Evolutionary conservation across 139 green algal genomes (phyloP).

Genomic region (Chlorella sp.): DNA sequence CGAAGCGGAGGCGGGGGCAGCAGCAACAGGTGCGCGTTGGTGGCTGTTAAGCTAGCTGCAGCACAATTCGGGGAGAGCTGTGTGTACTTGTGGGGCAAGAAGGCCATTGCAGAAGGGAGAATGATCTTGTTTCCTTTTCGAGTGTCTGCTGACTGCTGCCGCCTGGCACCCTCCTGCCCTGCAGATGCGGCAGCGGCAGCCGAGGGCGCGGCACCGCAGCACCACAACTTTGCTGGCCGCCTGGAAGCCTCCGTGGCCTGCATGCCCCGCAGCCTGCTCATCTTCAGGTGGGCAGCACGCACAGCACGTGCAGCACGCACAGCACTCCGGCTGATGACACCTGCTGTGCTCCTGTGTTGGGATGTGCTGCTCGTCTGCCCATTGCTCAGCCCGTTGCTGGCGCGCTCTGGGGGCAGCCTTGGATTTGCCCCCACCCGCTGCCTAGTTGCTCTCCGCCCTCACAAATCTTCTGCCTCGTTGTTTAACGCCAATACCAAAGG

Average conservation of each 20-base stretch:
- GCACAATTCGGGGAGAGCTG: too few species aligned
- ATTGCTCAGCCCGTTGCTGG: too few species aligned
- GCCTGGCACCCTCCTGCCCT: not conserved
- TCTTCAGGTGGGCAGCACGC: slow-evolving; percentile 4
- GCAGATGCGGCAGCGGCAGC: slow-evolving; percentile 27
- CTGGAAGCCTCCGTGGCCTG: slow-evolving; percentile 22
- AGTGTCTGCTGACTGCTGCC: not conserved
- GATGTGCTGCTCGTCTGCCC: too few species aligned
- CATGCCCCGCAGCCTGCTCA: slow-evolving; percentile 22
- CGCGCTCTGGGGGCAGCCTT: too few species aligned
- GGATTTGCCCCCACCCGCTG: not conserved
- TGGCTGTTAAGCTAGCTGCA: too few species aligned
- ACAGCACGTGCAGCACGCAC: too few species aligned
- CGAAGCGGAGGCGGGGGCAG: not conserved
- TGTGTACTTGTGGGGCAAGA: too few species aligned
- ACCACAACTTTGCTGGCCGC: not conserved
- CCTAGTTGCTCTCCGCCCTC: too few species aligned
- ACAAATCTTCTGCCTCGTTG: too few species aligned
- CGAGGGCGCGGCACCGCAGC: not conserved
- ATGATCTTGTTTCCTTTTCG: too few species aligned
- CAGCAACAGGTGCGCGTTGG: not conserved
- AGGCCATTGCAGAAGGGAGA: too few species aligned
- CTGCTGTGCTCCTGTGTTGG: slow-evolving; percentile 1
- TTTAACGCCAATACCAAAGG: too few species aligned
- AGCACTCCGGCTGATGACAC: not conserved